These are phyloP conservation scores for Austropuccinia psidii DNA, from an alignment of 1,284 basidiomycete genomes.

Conservation along the genomic window DNA sequence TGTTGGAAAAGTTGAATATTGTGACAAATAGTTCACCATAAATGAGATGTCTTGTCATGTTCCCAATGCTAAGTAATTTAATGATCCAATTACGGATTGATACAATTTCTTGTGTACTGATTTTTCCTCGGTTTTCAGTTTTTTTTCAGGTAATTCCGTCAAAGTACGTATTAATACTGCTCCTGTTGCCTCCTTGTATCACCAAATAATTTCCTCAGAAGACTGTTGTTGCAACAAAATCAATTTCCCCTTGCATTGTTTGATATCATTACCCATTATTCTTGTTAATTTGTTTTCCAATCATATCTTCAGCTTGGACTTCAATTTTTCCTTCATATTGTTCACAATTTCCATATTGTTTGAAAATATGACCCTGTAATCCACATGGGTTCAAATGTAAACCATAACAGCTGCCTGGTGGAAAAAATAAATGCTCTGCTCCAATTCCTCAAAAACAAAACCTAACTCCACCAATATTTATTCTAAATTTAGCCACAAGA, in stretches of 20 bases:
- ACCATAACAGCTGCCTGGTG: not conserved
- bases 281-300: not conserved
- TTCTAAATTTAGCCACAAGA: conserved; percentile 5
- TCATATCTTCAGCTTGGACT: not conserved
- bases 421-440: not conserved
- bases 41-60: not conserved
- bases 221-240: no score
- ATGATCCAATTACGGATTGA: not conserved
- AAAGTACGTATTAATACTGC: no score
- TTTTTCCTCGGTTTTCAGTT: no score
- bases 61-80: not conserved
- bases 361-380: conserved; percentile 2
- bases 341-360: not conserved
- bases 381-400: conserved; percentile 5
- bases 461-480: not conserved
- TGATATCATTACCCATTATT: not conserved
- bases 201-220: no score
- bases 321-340: not conserved
- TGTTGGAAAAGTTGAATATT: not conserved
- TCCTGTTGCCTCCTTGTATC: no score
- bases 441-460: not conserved
- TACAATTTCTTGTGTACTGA: no score
- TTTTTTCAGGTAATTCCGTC: no score
- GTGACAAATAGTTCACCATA: no score
- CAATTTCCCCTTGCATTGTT: no score